Evolutionary conservation across 805 yeast species (phyloP), one percentile per base, ranked within the genome.

Genomic region (Cyberlindnera lachancei): DNA sequence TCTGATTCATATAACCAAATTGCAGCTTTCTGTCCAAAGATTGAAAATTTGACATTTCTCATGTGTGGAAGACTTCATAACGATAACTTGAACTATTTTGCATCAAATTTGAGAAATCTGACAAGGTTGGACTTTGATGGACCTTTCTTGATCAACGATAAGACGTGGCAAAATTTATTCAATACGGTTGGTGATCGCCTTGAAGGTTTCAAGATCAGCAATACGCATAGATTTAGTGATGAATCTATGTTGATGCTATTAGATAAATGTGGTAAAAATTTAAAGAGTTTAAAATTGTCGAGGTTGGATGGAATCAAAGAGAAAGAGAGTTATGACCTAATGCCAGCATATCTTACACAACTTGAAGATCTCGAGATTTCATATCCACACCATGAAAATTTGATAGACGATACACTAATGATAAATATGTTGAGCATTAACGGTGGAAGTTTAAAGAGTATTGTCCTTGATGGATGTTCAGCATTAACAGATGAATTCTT

Each of bases 51-150:
- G 27, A 79, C 79, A 0, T 60, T 92, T 27, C 75, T 76, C 37
- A 90, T 88, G 96, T 90, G 97, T 63, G 98, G 98, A 5, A 88
- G 83, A 45, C 59, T 92, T 25, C 86, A 81, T 45, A 83, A 83
- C 51, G 87, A 79, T 41, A 79, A 81, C 36, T 53, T 92, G 37
- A 51, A 63, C 13, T 81, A 85, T 50, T 73, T 70, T 38, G 68
- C 73, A 5, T 60, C 73, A 8, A 78, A 83, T 40, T 61, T 90
- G 25, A 58, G 59, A 0, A 56, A 69, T 19, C 61, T 92, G 29
- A 62, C 55, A 12, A 63, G 71, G 11, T 35, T 90, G 7, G 61
- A 69, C n/a, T 58, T 92, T 23, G 88, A 90, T 55, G 99, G 99
- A 0, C 86, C 96, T 0, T 92, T 92, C 52, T 59, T 92, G 43